Base-by-base conservation (phyloP, 768 basidiomycete genomes). In the Lenzites betulinus region DNA sequence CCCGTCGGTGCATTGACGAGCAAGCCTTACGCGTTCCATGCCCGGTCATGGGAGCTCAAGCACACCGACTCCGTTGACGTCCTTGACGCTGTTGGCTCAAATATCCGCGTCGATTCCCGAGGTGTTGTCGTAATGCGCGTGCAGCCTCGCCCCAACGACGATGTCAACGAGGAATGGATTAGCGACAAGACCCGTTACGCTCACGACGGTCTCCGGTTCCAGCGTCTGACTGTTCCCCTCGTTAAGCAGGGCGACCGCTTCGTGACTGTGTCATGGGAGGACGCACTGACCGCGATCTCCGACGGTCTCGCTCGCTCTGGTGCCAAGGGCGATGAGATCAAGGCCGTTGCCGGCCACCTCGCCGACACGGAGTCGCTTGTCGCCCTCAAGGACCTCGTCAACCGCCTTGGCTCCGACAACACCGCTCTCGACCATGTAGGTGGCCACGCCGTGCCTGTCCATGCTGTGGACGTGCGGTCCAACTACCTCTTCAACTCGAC, bases 141-240 rank as follows among this genome's bases (percentile, higher is more conserved):
- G 66, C 95, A 97, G 70, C 97, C 97, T 1, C 85, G 91, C 69
- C 92, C 93, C 51, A 98, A 98, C 72, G 97, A 98, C 74, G 92
- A 97, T 66, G 88, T 99, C 64, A 99, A 99, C 74, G 97, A 99
- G 79, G 97, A 99, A 75, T 98, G 97, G 97, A 96, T 99, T 73
- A 94, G 84, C 74, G 97, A 99, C 82, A 99, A 99, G 83, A 95
- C 96, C 1, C 91, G 97, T 58, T 95, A 94, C 74, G 92, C 96
- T 1, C 91, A 95, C 74, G 97, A 99, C 69, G 97, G 97, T 11
- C 83, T 99, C 33, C 87, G 86, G 69, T 96, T 93, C 82, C 97
- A 99, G 74, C 90, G 96, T 22, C 79, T 99, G 68, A 98, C 95
- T 3, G 89, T 88, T 0, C 97, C 97, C 2, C 83, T 98, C 43